Conservation (phyloP, 129 eudicot species). For the Flaveria linearis region DNA sequence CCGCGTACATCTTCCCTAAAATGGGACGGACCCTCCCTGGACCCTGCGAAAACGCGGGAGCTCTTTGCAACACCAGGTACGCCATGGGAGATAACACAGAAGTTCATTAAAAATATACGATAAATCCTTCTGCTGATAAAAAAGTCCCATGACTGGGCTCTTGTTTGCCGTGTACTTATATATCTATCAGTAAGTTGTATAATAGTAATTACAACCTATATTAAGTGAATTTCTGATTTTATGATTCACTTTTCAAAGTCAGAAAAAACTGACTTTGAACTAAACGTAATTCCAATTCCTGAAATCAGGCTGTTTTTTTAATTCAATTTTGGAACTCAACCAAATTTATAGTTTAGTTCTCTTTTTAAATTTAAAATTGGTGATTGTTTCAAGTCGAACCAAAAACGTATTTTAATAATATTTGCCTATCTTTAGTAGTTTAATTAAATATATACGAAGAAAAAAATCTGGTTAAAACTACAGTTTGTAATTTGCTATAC, state of each 20-base stretch:
- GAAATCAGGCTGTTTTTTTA: neutral
- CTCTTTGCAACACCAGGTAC: no score
- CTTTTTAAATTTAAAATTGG: neutral
- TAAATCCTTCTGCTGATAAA: neutral
- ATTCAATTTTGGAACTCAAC: neutral
- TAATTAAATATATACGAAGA: neutral
- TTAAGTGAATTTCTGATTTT: neutral
- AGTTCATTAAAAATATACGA: neutral
- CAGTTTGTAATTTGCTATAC: no score
- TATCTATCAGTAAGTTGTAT: neutral
- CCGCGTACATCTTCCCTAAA: no score
- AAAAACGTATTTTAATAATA: neutral
- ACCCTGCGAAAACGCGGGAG: no score
- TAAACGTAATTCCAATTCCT: neutral
- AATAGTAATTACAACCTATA: neutral
- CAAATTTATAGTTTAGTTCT: neutral
- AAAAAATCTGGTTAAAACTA: neutral
- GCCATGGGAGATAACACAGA: conserved; percentile 2
- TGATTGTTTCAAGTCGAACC: neutral
- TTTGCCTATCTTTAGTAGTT: neutral
- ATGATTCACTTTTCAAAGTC: neutral
- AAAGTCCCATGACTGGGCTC: neutral
- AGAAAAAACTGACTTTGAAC: neutral
- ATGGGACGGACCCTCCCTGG: no score
- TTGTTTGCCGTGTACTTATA: neutral